These are phyloP conservation scores for Cunninghamia lanceolata DNA, from an alignment of 75 land plant species.

Conservation along the genomic window DNA sequence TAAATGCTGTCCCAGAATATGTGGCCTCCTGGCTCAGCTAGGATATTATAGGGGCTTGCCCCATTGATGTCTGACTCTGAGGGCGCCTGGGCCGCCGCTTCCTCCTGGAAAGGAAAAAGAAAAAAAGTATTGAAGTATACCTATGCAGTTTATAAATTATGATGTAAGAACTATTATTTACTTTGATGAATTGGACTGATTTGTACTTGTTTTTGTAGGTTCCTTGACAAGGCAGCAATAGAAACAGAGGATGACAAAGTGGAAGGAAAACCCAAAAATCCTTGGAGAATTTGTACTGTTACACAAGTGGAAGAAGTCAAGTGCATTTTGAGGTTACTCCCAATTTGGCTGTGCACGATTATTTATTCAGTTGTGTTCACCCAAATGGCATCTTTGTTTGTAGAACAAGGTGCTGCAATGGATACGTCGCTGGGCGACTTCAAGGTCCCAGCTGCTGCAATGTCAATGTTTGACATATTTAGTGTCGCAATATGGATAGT, in stretches of 20 bases:
- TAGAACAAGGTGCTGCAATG: constrained; percentile 82
- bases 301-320: constrained; percentile 79
- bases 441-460: constrained; percentile 70
- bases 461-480: constrained; percentile 63
- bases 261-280: constrained; percentile 15
- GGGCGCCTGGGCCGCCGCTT: too few species aligned
- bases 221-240: constrained; percentile 64
- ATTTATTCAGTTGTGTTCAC: constrained; percentile 54
- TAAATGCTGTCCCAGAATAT: too few species aligned
- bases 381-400: constrained; percentile 66
- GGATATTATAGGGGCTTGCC: too few species aligned
- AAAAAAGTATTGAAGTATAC: too few species aligned
- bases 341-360: constrained; percentile 67
- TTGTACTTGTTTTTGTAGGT: constrained; percentile 29
- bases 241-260: constrained; percentile 12
- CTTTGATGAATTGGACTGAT: too few species aligned
- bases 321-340: constrained; percentile 49
- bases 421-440: constrained; percentile 35
- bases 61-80: too few species aligned
- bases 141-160: too few species aligned
- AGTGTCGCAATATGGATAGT: constrained; percentile 45
- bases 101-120: too few species aligned
- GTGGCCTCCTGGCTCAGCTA: too few species aligned
- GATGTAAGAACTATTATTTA: too few species aligned
- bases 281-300: constrained; percentile 68